phyloP scores from a whole-genome alignment of 176 grass and related monocot genomes.

The Cenchrus americanus region DNA sequence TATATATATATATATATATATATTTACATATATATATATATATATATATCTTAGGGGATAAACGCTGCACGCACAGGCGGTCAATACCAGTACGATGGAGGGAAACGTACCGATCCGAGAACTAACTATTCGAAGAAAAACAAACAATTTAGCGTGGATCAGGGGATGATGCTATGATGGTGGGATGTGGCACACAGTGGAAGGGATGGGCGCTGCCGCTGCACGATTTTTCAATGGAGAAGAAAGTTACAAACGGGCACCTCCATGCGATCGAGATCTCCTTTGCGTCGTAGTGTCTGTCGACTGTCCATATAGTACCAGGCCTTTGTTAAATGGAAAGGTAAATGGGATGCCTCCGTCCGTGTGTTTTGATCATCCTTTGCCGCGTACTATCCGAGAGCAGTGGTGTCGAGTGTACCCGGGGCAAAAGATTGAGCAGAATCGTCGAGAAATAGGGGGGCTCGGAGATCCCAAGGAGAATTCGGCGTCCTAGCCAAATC shows the following conservation, averaged over 20 bases:
- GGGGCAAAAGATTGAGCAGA: not conserved
- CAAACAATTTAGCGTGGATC: not conserved
- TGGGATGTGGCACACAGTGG: not conserved
- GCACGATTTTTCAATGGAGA: slow-evolving; percentile 1
- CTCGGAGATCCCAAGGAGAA: slow-evolving; percentile 3
- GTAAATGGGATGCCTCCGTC: not conserved
- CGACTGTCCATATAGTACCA: not conserved
- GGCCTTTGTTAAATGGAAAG: not conserved
- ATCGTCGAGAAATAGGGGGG: not conserved
- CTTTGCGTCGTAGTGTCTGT: not conserved
- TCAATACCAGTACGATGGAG: not conserved
- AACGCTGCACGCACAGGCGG: not conserved
- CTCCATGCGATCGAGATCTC: not conserved
- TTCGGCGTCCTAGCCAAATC: not conserved
- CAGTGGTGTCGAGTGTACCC: not conserved
- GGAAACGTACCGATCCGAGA: not conserved
- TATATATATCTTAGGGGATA: too few relatives aligned
- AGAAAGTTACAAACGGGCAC: not conserved
- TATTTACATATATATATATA: too few relatives aligned
- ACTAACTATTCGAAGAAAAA: not conserved
- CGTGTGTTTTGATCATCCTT: not conserved
- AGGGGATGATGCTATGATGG: not conserved
- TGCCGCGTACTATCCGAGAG: not conserved
- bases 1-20: too few relatives aligned
- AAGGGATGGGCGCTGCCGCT: not conserved